A percentile compares a stretch with the other conserved stretches of the same genome.
These are phyloP conservation scores for Ophiostoma angusticollis DNA, from an alignment of 2,329 filamentous ascomycete species.

Conservation along the genomic window DNA sequence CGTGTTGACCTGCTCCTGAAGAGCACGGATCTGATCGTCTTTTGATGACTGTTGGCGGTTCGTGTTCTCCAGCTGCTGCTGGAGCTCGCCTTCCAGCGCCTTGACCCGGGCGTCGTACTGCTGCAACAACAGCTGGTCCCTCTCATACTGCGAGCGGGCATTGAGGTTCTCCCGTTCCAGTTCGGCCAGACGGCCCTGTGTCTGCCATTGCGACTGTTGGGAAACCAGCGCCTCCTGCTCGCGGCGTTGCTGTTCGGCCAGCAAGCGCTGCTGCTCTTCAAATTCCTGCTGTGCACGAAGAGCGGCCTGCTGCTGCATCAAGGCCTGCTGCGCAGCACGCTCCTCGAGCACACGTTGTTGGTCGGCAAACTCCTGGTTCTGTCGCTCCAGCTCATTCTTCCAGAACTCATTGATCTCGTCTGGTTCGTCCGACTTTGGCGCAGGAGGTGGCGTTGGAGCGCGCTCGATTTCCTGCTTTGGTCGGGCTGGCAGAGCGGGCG, in stretches of 20 bases:
- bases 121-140: conserved; percentile 92
- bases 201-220: conserved; percentile 86
- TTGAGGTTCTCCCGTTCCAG: conserved; percentile 91
- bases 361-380: conserved; percentile 89
- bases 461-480: conserved; percentile 62
- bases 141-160: conserved; percentile 87
- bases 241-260: conserved; percentile 79
- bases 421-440: conserved; percentile 62
- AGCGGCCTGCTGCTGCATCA: conserved; percentile 69
- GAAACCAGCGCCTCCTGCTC: conserved; percentile 82
- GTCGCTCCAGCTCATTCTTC: conserved; percentile 81
- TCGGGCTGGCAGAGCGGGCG: conserved; percentile 69
- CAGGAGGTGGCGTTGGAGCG: conserved; percentile 57
- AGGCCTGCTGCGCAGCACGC: conserved; percentile 69
- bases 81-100: conserved; percentile 75
- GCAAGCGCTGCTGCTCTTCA: conserved; percentile 79
- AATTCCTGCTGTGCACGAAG: conserved; percentile 87
- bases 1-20: conserved; percentile 95
- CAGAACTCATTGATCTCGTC: conserved; percentile 97
- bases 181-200: conserved; percentile 89
- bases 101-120: conserved; percentile 95
- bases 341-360: conserved; percentile 83
- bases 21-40: conserved; percentile 82
- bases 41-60: conserved; percentile 78
- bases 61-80: conserved; percentile 68